Evolutionary conservation across 345 rosid species (phyloP).

Genomic region (Moringa oleifera): DNA sequence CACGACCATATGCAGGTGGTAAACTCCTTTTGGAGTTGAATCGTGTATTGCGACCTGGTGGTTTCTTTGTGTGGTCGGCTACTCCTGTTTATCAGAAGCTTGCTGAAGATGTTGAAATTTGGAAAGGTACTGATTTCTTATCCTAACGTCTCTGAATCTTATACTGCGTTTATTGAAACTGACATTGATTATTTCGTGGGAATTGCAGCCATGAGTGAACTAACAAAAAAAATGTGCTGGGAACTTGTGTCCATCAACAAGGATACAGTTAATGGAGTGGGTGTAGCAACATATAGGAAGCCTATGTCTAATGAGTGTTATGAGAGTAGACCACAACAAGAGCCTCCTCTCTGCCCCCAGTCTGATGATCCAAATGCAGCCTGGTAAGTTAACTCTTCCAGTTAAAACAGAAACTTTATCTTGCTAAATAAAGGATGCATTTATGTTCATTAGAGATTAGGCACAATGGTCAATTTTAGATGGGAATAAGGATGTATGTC

Average conservation of each 20-base stretch:
- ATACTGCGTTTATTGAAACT: conserved; percentile 16
- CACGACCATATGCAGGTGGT: conserved; percentile 50
- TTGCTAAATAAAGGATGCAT: not conserved
- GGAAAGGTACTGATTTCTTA: conserved; percentile 58
- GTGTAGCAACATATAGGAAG: conserved; percentile 74
- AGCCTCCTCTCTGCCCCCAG: conserved; percentile 69
- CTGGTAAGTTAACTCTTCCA: conserved; percentile 39
- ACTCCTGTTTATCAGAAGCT: conserved; percentile 91
- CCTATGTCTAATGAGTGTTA: conserved; percentile 83
- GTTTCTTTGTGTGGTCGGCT: conserved; percentile 96
- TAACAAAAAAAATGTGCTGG: conserved; percentile 88
- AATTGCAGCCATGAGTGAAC: conserved; percentile 72
- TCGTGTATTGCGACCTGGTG: conserved; percentile 83
- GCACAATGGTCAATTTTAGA: not conserved
- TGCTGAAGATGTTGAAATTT: conserved; percentile 73
- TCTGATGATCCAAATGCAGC: conserved; percentile 95
- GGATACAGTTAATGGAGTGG: conserved; percentile 69
- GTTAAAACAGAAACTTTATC: not conserved
- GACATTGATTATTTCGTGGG: conserved; percentile 16
- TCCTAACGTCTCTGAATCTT: conserved; percentile 1
- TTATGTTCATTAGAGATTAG: not conserved
- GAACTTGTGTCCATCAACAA: conserved; percentile 64
- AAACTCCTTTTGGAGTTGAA: conserved; percentile 89
- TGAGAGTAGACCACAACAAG: conserved; percentile 51
- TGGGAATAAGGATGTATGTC: not conserved